A percentile compares a stretch with the other conserved stretches of the same genome.
These are phyloP conservation scores for Clarireedia hainanense DNA, from an alignment of 2,329 filamentous ascomycete genomes.

Conservation along the genomic window DNA sequence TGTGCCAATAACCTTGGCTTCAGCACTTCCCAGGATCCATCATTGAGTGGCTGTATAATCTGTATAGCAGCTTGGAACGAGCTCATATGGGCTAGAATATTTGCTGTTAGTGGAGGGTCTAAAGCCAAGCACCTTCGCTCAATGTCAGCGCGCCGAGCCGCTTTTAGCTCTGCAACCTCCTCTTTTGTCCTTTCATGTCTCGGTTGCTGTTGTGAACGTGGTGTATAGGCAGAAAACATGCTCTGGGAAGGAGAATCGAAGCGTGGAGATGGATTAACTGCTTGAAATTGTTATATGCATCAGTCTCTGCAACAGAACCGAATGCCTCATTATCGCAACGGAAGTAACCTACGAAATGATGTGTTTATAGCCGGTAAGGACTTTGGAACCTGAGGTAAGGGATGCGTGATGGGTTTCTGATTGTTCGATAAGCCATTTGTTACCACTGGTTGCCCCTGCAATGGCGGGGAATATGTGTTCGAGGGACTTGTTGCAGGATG, in stretches of 20 bases:
- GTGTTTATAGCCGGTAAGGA: slow-evolving; percentile 11
- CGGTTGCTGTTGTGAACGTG: slow-evolving; percentile 20
- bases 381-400: slow-evolving; percentile 6
- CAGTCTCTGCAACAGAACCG: slow-evolving; percentile 2
- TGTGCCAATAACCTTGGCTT: slow-evolving; percentile 61
- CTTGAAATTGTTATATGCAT: slow-evolving; percentile 3
- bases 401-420: not conserved
- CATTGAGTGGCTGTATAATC: slow-evolving; percentile 59
- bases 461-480: not conserved
- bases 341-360: slow-evolving; percentile 9
- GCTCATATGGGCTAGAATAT: slow-evolving; percentile 59
- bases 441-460: not conserved
- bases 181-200: slow-evolving; percentile 48
- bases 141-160: slow-evolving; percentile 59
- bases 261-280: slow-evolving; percentile 20
- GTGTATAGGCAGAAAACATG: slow-evolving; percentile 21
- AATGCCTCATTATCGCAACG: not conserved
- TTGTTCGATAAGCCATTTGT: not conserved
- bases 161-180: slow-evolving; percentile 57
- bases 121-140: slow-evolving; percentile 60
- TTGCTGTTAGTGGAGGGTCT: slow-evolving; percentile 54
- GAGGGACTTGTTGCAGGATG: not conserved
- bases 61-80: slow-evolving; percentile 68
- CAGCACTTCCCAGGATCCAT: slow-evolving; percentile 61
- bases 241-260: slow-evolving; percentile 27